A percentile compares a stretch with the other conserved stretches of the same genome.
phyloP scores from a whole-genome alignment of 2,329 filamentous ascomycete genomes.

The Parasarocladium wereldwijsianum region DNA sequence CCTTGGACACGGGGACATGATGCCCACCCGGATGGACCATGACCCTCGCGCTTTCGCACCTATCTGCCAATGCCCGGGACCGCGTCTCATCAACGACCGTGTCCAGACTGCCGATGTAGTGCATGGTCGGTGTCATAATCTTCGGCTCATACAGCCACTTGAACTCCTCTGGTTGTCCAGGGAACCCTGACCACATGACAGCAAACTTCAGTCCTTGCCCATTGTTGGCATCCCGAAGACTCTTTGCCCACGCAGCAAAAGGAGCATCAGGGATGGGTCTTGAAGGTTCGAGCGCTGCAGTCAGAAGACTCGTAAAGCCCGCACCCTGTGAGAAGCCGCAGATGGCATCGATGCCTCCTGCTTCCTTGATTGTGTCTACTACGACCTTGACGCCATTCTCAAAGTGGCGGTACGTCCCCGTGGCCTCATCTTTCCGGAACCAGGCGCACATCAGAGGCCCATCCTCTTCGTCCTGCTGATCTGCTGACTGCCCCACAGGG shows the following conservation, averaged over 20 bases:
- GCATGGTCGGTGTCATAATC: constrained; percentile 63
- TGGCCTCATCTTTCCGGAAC: constrained; percentile 59
- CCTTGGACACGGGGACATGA: constrained; percentile 71
- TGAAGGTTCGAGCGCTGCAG: constrained; percentile 49
- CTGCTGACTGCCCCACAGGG: constrained; percentile 18
- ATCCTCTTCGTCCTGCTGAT: constrained; percentile 19
- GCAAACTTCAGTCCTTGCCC: constrained; percentile 48
- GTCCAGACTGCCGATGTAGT: constrained; percentile 73
- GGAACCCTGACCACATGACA: constrained; percentile 66
- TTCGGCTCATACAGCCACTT: constrained; percentile 53
- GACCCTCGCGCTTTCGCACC: constrained; percentile 38
- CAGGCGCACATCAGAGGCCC: constrained; percentile 63
- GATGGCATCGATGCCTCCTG: constrained; percentile 61
- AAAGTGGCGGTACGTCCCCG: constrained; percentile 50
- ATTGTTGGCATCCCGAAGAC: constrained; percentile 33
- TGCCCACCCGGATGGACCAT: constrained; percentile 77
- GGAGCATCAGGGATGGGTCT: constrained; percentile 14
- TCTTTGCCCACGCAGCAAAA: constrained; percentile 25
- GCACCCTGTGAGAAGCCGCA: constrained; percentile 76
- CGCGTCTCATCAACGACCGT: constrained; percentile 72
- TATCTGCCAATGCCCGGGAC: constrained; percentile 51
- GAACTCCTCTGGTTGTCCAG: constrained; percentile 45
- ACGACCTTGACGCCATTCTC: constrained; percentile 52
- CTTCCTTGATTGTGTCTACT: constrained; percentile 43
- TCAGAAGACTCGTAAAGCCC: constrained; percentile 56